These are phyloP conservation scores for Metarhizium humberi DNA, from an alignment of 2,329 filamentous ascomycete species.

Conservation along the genomic window DNA sequence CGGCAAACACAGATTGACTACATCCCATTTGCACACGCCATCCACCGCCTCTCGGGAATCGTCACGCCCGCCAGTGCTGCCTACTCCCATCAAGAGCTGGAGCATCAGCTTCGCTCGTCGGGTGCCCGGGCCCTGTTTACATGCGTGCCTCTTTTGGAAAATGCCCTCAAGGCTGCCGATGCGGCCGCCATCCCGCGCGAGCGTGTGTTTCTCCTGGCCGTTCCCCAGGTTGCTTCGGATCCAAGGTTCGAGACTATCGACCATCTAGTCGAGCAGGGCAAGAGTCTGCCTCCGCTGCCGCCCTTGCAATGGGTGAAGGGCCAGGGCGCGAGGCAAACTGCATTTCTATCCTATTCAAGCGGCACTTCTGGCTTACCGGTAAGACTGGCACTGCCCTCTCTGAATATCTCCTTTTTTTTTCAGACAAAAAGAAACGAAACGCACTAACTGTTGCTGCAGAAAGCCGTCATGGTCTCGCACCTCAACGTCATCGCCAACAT, in stretches of 20 bases:
- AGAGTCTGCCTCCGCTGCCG: constrained; percentile 41
- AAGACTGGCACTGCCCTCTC: constrained; percentile 14
- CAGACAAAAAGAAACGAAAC: too few relatives aligned
- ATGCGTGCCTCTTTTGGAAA: constrained; percentile 55
- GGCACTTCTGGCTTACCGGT: constrained; percentile 72
- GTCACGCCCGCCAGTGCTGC: constrained; percentile 67
- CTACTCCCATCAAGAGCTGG: constrained; percentile 60
- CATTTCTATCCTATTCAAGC: constrained; percentile 73
- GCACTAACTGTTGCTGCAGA: constrained; percentile 31
- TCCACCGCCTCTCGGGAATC: constrained; percentile 66
- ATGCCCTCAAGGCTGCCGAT: constrained; percentile 54
- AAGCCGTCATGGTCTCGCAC: constrained; percentile 80
- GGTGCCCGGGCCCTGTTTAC: constrained; percentile 64
- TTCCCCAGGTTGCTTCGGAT: constrained; percentile 47
- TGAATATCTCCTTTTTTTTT: not conserved
- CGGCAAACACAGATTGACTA: constrained; percentile 54
- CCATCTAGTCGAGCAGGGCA: constrained; percentile 55
- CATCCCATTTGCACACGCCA: constrained; percentile 61
- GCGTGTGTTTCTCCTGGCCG: constrained; percentile 59
- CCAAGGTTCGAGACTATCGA: constrained; percentile 54
- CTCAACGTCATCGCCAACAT: constrained; percentile 70
- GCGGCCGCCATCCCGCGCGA: constrained; percentile 53
- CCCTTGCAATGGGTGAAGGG: constrained; percentile 52
- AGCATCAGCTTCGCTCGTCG: constrained; percentile 62
- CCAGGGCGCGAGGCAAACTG: constrained; percentile 57